These are phyloP conservation scores for Mycena floridula DNA, from an alignment of 768 basidiomycete species.

Conservation along the genomic window DNA sequence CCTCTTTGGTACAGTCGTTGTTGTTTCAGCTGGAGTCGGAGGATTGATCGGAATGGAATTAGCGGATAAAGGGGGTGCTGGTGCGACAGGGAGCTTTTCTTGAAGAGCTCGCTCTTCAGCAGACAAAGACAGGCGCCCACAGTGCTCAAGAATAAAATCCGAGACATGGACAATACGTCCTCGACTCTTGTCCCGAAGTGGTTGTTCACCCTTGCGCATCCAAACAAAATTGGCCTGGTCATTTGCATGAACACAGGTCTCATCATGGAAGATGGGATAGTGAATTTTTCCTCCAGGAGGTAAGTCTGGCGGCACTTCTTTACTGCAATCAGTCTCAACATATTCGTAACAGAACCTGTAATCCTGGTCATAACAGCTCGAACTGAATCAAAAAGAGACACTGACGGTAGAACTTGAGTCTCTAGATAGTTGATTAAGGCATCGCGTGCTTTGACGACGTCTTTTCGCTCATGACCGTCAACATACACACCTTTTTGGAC, in stretches of 20 bases:
- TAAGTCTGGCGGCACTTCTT: slow-evolving; percentile 11
- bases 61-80: no score
- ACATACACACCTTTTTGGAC: slow-evolving; percentile 14
- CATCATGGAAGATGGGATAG: slow-evolving; percentile 16
- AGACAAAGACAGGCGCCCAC: slow-evolving; percentile 9
- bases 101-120: slow-evolving; percentile 7
- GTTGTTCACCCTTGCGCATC: slow-evolving; percentile 13
- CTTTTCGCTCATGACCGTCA: slow-evolving; percentile 15
- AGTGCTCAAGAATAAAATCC: slow-evolving; percentile 14
- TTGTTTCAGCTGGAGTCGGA: no score
- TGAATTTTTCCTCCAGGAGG: slow-evolving; percentile 9
- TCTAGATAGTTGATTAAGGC: no score
- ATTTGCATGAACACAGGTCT: slow-evolving; percentile 15
- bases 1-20: no score
- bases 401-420: neutral
- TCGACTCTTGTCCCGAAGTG: slow-evolving; percentile 12
- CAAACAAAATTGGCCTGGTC: slow-evolving; percentile 12
- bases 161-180: slow-evolving; percentile 14
- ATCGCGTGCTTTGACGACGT: slow-evolving; percentile 14
- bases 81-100: slow-evolving; percentile 6
- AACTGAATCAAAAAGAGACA: neutral
- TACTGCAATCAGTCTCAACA: no score
- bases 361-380: neutral
- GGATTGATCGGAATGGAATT: no score
- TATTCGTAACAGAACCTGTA: no score